Conservation (phyloP, 805 yeast species). For the Wickerhamiella kurtzmanii region DNA sequence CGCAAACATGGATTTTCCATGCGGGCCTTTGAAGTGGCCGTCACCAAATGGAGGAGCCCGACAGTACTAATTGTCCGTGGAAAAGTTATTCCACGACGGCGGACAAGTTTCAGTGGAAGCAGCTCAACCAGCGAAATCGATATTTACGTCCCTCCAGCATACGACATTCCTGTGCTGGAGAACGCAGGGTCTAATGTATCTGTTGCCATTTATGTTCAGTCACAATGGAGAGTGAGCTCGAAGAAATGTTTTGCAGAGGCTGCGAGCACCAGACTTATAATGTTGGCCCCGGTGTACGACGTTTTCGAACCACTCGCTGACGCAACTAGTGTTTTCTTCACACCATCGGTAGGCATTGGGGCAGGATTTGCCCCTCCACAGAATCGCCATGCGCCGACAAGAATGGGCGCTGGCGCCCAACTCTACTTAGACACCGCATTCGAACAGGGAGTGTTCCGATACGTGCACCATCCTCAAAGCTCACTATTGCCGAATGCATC, state of each 20-base stretch:
- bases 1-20: conserved; percentile 75
- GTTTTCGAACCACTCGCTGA: neutral
- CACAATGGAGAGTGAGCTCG: conserved; percentile 69
- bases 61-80: conserved; percentile 63
- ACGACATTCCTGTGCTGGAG: conserved; percentile 2
- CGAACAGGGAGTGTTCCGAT: conserved; percentile 71
- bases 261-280: conserved; percentile 41
- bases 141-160: conserved; percentile 8
- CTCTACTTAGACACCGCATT: conserved; percentile 62
- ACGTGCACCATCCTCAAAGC: conserved; percentile 23
- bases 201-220: conserved; percentile 50
- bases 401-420: conserved; percentile 41
- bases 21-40: conserved; percentile 70
- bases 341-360: conserved; percentile 49
- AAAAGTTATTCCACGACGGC: conserved; percentile 19
- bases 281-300: conserved; percentile 41
- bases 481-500: conserved; percentile 16
- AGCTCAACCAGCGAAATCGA: conserved; percentile 4
- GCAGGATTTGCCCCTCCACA: conserved; percentile 57
- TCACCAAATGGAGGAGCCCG: conserved; percentile 85
- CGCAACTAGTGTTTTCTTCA: conserved; percentile 28
- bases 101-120: conserved; percentile 3
- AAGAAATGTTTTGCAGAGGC: conserved; percentile 57
- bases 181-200: conserved; percentile 24
- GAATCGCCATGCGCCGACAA: conserved; percentile 29